phyloP scores from a whole-genome alignment of 73 alveolate genomes.

The Tetrahymena thermophila region DNA sequence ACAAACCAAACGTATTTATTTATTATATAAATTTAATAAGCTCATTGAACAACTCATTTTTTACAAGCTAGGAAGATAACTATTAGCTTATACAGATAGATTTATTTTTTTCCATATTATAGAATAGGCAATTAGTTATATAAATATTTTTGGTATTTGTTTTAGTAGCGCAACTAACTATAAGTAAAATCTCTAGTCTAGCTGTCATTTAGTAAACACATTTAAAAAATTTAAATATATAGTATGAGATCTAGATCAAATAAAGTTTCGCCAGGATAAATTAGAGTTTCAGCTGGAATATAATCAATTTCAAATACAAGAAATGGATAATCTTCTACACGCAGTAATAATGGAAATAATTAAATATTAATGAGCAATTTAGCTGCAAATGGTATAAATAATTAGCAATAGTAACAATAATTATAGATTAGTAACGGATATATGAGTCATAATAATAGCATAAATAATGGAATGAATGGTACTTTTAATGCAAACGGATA shows the following conservation, averaged over 20 bases:
- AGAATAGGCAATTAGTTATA: no score
- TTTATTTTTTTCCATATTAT: no score
- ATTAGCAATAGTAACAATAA: neutral
- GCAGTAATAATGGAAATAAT: neutral
- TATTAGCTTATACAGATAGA: no score
- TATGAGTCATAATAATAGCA: neutral
- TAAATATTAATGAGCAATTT: neutral
- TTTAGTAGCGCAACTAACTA: neutral
- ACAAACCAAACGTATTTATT: neutral
- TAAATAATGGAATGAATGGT: neutral
- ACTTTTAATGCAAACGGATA: neutral
- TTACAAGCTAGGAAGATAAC: no score
- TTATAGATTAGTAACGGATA: neutral
- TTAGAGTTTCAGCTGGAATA: neutral
- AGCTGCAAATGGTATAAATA: neutral
- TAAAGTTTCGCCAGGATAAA: neutral
- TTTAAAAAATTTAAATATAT: neutral
- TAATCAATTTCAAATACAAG: neutral
- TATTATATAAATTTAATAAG: no score
- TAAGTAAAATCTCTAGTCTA: neutral
- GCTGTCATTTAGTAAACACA: neutral
- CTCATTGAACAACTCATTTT: neutral
- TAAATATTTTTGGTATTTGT: no score
- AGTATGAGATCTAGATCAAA: neutral
- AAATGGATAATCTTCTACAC: neutral